Conservation (phyloP, 805 yeast genomes). For the Pichia cabralensis region DNA sequence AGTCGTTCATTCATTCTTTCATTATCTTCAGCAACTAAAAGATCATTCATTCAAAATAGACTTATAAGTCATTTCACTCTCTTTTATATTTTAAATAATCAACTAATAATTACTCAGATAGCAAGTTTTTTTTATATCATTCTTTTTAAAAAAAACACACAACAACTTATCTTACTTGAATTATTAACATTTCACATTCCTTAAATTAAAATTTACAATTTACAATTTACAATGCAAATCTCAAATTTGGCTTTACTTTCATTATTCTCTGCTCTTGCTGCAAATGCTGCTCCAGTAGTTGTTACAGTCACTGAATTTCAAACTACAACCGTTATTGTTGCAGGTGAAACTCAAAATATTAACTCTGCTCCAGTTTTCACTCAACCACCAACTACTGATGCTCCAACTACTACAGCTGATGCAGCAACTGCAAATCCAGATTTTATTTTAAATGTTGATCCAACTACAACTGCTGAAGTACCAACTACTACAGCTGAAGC, state of each 20-base stretch:
- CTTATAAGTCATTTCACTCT: no score
- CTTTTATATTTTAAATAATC: no score
- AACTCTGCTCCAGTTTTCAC: constrained; percentile 11
- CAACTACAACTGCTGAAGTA: constrained; percentile 8
- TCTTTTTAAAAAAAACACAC: no score
- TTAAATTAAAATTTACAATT: no score
- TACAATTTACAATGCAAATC: constrained; percentile 16
- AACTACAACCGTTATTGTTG: constrained; percentile 17
- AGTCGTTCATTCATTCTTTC: no score
- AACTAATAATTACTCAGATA: no score
- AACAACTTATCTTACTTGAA: no score
- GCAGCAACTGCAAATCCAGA: constrained; percentile 4
- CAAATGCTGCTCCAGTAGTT: constrained; percentile 17
- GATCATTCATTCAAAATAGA: no score
- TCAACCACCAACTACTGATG: background rate
- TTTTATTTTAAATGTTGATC: constrained; percentile 2
- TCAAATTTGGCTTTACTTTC: constrained; percentile 13
- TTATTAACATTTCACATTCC: no score
- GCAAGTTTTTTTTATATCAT: no score
- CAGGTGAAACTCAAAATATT: constrained; percentile 9
- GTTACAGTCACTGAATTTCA: constrained; percentile 18
- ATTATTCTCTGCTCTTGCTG: constrained; percentile 15
- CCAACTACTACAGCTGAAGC: constrained; percentile 5
- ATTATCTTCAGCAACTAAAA: no score
- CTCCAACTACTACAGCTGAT: constrained; percentile 1